A percentile compares a stretch with the other conserved stretches of the same genome.
Conservation (phyloP, 2,329 filamentous ascomycete genomes). For the Verticillium albo-atrum region DNA sequence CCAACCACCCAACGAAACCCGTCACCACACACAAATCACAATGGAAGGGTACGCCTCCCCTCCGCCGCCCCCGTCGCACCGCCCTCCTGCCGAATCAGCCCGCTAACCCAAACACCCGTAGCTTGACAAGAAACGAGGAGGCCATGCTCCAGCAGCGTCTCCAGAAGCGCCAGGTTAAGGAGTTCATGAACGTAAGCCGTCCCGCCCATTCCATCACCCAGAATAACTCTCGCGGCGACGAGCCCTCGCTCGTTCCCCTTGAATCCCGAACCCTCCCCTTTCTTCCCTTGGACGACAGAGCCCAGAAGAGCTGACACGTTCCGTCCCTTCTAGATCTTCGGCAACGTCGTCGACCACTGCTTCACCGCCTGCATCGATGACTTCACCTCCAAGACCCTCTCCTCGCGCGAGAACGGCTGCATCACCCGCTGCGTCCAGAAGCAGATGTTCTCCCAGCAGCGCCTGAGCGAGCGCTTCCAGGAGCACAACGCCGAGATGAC, state of each 20-base stretch:
- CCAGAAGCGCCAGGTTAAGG: constrained; percentile 98
- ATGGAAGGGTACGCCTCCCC: constrained; percentile 16
- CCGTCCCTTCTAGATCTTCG: constrained; percentile 43
- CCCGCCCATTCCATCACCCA: constrained; percentile 13
- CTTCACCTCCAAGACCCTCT: constrained; percentile 95
- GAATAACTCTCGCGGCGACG: not conserved
- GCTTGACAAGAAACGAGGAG: constrained; percentile 75
- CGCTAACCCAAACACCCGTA: constrained; percentile 19
- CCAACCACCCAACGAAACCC: not conserved
- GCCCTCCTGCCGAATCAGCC: not conserved
- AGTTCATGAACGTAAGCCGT: constrained; percentile 85
- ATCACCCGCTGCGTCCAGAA: constrained; percentile 95
- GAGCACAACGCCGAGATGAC: constrained; percentile 61
- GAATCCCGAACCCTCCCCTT: not conserved
- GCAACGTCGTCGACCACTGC: constrained; percentile 76
- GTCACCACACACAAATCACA: not conserved
- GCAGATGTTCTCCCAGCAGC: constrained; percentile 86
- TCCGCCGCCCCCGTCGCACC: not conserved
- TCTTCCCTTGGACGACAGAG: not conserved
- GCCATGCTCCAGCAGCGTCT: constrained; percentile 91
- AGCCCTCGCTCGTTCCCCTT: not conserved
- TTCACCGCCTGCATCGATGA: constrained; percentile 97
- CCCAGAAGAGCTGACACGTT: constrained; percentile 1
- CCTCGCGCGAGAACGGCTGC: constrained; percentile 83
- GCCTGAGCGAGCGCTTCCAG: constrained; percentile 85